Evolutionary conservation across 495 filamentous ascomycete species (phyloP).

Genomic region (Schizothecium vesticola): DNA sequence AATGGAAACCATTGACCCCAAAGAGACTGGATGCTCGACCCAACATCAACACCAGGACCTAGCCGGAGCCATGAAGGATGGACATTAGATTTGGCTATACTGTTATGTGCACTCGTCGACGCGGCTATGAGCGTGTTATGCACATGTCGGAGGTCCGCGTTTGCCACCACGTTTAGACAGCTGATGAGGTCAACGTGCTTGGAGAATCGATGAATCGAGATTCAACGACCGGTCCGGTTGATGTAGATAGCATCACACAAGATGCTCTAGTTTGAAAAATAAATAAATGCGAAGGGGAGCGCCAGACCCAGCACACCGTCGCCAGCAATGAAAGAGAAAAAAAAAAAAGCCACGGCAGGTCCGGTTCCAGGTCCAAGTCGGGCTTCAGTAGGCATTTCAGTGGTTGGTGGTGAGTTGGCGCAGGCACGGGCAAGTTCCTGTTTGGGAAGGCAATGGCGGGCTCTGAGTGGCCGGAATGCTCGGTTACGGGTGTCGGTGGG

Average conservation of each 20-base stretch:
- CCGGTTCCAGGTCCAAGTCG: neutral
- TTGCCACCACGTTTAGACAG: neutral
- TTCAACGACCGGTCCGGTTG: too few species aligned
- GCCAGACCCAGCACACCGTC: neutral
- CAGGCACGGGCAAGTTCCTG: slow-evolving; percentile 20
- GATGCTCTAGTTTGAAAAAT: neutral
- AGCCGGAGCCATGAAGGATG: neutral
- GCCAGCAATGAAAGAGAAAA: neutral
- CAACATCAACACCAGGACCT: neutral
- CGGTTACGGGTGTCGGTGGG: slow-evolving; percentile 29
- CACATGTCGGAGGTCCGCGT: neutral
- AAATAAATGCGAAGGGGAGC: neutral
- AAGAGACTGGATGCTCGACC: neutral
- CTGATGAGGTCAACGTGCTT: neutral
- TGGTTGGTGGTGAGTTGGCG: neutral
- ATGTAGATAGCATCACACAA: too few species aligned
- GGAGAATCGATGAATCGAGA: too few species aligned
- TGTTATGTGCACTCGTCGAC: neutral
- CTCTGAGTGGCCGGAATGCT: slow-evolving; percentile 23
- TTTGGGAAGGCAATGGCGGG: slow-evolving; percentile 25
- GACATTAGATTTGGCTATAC: neutral
- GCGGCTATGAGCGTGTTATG: neutral
- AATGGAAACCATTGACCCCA: neutral
- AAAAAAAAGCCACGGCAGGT: neutral
- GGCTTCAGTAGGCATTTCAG: neutral